These are phyloP conservation scores for Suhomyces emberorum DNA, from an alignment of 805 yeast genomes.

Conservation along the genomic window DNA sequence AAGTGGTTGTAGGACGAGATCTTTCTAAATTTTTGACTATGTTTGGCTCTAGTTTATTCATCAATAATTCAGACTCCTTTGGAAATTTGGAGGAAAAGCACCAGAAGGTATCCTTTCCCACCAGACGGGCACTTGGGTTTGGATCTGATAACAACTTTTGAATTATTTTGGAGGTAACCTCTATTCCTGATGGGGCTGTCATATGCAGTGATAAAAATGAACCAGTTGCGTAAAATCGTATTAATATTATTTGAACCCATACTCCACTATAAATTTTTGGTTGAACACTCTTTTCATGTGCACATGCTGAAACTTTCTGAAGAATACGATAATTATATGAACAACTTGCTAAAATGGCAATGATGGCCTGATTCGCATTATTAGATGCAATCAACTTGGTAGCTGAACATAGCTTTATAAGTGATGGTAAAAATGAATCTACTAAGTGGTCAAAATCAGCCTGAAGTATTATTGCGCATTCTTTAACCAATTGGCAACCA, in stretches of 20 bases:
- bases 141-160: conserved; percentile 71
- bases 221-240: conserved; percentile 45
- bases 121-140: conserved; percentile 73
- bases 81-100: conserved; percentile 55
- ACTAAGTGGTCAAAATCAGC: conserved; percentile 43
- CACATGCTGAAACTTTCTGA: conserved; percentile 46
- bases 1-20: conserved; percentile 9
- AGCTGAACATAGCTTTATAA: conserved; percentile 53
- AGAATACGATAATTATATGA: conserved; percentile 51
- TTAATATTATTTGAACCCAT: conserved; percentile 63
- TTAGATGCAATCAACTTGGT: conserved; percentile 63
- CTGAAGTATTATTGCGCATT: conserved; percentile 46
- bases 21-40: conserved; percentile 12
- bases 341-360: conserved; percentile 55
- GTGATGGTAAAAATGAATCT: conserved; percentile 47
- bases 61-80: conserved; percentile 41
- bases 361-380: conserved; percentile 52
- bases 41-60: conserved; percentile 15
- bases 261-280: conserved; percentile 67
- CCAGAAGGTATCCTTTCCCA: conserved; percentile 77
- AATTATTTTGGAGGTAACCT: conserved; percentile 48
- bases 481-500: conserved; percentile 77
- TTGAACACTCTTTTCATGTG: conserved; percentile 66
- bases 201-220: conserved; percentile 24
- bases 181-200: conserved; percentile 24